Conservation (phyloP, 164 flowering plant species). For the Annona squamosa region DNA sequence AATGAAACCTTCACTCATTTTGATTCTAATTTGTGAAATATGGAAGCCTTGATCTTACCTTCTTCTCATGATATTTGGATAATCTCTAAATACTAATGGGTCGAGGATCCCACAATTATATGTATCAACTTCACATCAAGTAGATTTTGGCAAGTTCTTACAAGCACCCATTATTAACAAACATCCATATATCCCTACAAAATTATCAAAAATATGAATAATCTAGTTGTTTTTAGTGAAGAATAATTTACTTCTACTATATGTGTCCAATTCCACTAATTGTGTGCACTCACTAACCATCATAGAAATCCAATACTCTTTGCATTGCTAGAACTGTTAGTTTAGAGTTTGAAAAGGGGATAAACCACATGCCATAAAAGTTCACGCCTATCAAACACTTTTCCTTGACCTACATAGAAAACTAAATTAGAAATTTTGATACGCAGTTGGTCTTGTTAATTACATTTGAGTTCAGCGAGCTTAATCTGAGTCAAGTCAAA, state of each 20-base stretch:
- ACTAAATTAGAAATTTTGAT: neutral
- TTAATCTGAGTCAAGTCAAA: too few species aligned
- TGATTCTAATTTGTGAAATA: constrained; percentile 31
- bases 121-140: constrained; percentile 12
- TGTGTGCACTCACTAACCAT: constrained; percentile 33
- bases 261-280: too few species aligned
- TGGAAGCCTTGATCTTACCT: constrained; percentile 46
- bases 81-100: constrained; percentile 57
- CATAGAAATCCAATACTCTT: constrained; percentile 34
- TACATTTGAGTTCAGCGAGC: too few species aligned
- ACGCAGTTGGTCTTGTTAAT: too few species aligned
- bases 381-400: constrained; percentile 40
- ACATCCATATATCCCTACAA: too few species aligned
- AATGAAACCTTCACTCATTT: constrained; percentile 24
- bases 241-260: too few species aligned
- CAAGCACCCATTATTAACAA: too few species aligned
- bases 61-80: constrained; percentile 52
- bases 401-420: constrained; percentile 32
- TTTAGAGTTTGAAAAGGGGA: constrained; percentile 30
- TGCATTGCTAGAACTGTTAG: constrained; percentile 34
- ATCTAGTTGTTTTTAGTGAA: too few species aligned
- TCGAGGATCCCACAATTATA: constrained; percentile 10
- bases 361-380: constrained; percentile 16
- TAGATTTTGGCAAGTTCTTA: neutral
- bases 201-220: too few species aligned